phyloP scores from a whole-genome alignment of 805 yeast species.

The Cyberlindnera maclurae region DNA sequence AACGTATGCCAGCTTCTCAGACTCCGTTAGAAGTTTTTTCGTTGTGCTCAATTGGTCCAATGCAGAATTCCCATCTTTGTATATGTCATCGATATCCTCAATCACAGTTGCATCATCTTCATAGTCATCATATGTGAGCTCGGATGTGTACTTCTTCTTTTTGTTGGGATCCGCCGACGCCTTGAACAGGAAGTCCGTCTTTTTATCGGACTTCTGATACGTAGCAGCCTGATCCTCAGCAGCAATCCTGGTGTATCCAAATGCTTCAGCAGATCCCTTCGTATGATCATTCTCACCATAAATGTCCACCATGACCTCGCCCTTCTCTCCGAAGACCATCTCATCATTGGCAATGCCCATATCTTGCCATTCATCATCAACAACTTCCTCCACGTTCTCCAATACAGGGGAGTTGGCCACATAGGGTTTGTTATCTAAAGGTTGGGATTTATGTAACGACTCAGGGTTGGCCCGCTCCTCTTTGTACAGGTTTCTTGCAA shows the following conservation, averaged over 20 bases:
- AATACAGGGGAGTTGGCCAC: neutral
- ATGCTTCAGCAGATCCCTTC: slow-evolving; percentile 15
- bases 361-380: slow-evolving; percentile 62
- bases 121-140: slow-evolving; percentile 2
- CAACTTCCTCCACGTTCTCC: slow-evolving; percentile 26
- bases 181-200: slow-evolving; percentile 50
- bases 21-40: slow-evolving; percentile 69
- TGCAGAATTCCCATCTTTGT: slow-evolving; percentile 33
- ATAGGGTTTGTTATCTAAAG: neutral
- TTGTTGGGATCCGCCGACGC: neutral
- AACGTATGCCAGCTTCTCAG: slow-evolving; percentile 86
- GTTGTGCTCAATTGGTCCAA: slow-evolving; percentile 72
- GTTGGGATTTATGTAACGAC: neutral
- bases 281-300: neutral
- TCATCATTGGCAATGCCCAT: slow-evolving; percentile 77
- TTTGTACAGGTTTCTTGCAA: slow-evolving; percentile 3
- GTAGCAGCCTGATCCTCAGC: slow-evolving; percentile 80
- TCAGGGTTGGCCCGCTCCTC: slow-evolving; percentile 1
- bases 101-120: slow-evolving; percentile 23
- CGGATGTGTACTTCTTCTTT: neutral
- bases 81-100: slow-evolving; percentile 32
- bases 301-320: slow-evolving; percentile 41
- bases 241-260: slow-evolving; percentile 82
- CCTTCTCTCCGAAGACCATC: slow-evolving; percentile 77
- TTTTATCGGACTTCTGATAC: slow-evolving; percentile 46